These are phyloP conservation scores for Ophiosphaerella herpotricha DNA, from an alignment of 2,329 filamentous ascomycete genomes.

Conservation along the genomic window DNA sequence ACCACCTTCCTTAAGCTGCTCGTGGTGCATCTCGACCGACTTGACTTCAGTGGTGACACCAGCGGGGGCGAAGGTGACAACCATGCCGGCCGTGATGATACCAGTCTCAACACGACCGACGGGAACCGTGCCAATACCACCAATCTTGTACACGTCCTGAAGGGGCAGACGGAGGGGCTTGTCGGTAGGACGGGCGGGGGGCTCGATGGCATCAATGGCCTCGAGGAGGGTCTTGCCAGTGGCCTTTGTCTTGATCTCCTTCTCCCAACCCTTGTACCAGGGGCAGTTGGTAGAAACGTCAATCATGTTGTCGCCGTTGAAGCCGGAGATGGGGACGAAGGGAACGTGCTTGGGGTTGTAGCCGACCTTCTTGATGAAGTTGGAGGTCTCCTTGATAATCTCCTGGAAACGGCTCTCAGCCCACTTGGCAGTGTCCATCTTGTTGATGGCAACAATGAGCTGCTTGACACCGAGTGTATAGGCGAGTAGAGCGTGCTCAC, in stretches of 20 bases:
- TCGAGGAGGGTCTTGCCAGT: constrained; percentile 98
- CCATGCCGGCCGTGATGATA: constrained; percentile 84
- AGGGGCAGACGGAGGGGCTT: constrained; percentile 99
- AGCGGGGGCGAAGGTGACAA: constrained; percentile 98
- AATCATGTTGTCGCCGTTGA: constrained; percentile 99
- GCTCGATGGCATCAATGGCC: constrained; percentile 96
- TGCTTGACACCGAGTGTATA: constrained; percentile 99
- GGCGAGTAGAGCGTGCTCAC: constrained; percentile 99
- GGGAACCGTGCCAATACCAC: constrained; percentile 99
- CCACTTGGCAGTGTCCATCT: constrained; percentile 99
- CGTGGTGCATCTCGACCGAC: constrained; percentile 99
- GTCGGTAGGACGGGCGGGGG: constrained; percentile 89
- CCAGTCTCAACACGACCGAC: constrained; percentile 99
- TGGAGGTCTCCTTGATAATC: constrained; percentile 99
- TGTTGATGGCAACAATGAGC: constrained; percentile 99
- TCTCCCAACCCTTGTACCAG: constrained; percentile 99
- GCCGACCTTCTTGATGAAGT: constrained; percentile 99
- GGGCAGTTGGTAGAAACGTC: constrained; percentile 86
- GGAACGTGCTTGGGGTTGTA: constrained; percentile 99
- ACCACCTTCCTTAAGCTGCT: constrained; percentile 92
- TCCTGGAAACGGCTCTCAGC: constrained; percentile 94
- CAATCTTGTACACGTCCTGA: constrained; percentile 99
- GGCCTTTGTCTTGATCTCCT: constrained; percentile 91
- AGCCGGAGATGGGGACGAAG: constrained; percentile 99
- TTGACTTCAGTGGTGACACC: constrained; percentile 99